phyloP scores from a whole-genome alignment of 805 yeast genomes.

The Saturnispora serradocipensis region DNA sequence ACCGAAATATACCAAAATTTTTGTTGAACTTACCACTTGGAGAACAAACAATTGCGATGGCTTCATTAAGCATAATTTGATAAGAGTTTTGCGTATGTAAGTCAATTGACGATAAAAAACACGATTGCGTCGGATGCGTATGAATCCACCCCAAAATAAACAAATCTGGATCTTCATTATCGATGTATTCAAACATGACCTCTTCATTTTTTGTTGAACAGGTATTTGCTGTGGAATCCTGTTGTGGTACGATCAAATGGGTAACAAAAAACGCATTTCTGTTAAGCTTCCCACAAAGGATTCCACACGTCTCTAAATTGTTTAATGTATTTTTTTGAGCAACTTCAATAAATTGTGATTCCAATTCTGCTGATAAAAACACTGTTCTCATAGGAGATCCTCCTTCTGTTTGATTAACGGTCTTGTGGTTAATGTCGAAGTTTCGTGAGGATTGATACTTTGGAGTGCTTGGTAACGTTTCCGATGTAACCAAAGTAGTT shows the following conservation, averaged over 20 bases:
- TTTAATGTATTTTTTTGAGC: slow-evolving; percentile 41
- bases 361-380: slow-evolving; percentile 39
- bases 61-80: slow-evolving; percentile 62
- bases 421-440: slow-evolving; percentile 27
- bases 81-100: slow-evolving; percentile 61
- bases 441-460: not conserved
- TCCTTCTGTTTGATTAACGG: slow-evolving; percentile 41
- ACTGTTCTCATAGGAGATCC: slow-evolving; percentile 46
- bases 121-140: slow-evolving; percentile 67
- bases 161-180: slow-evolving; percentile 35
- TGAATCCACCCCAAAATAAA: slow-evolving; percentile 70
- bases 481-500: not conserved
- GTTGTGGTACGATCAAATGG: slow-evolving; percentile 53
- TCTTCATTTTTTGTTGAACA: slow-evolving; percentile 57
- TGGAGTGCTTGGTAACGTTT: not conserved
- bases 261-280: slow-evolving; percentile 57
- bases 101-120: slow-evolving; percentile 58
- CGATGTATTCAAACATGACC: slow-evolving; percentile 45
- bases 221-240: slow-evolving; percentile 52
- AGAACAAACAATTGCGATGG: slow-evolving; percentile 59
- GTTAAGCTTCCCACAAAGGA: slow-evolving; percentile 52
- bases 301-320: slow-evolving; percentile 58
- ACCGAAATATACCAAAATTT: slow-evolving; percentile 46
- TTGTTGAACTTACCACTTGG: slow-evolving; percentile 37
- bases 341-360: slow-evolving; percentile 34